Evolutionary conservation across 2,329 filamentous ascomycete genomes (phyloP), one percentile per base, ranked within the genome.

Genomic region (Penicillium janthinellum): DNA sequence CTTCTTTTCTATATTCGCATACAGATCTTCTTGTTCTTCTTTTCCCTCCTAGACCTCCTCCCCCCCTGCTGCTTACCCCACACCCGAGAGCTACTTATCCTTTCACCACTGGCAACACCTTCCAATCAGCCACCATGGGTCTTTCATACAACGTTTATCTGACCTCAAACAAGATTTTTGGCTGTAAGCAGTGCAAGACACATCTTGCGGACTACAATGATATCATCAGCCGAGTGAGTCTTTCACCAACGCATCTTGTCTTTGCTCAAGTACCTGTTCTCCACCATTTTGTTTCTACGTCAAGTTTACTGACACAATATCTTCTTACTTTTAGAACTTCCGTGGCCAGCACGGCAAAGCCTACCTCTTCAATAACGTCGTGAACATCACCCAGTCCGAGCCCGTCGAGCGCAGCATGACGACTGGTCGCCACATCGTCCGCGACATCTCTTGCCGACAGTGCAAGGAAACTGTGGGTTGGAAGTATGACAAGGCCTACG

Each of bases 401-500:
- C 86, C 94, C n/a, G 89, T 86, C 74, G 95, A 99, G 80, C 91
- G 95, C 66, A 96, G 90, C 80, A 99, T 99, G 95, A 99, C 95
- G 14, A 99, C 95, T 0, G 95, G 95, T 55, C 87, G 91, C 56
- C 95, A 99, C 78, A 84, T 98, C 58, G 95, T 99, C 50, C 89
- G 95, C 59, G 95, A 99, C 75, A 97, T 99, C 70, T 83, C 83
- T 59, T 99, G 95, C 81, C 86, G 90, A 59, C 91, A 96, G 77
- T 99, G 95, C 84, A 90, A 90, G 74, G 90, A 93, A 76, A 90
- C 89, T 34, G 95, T 99, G 55, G 95, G 95, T 38, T 99, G 95
- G 95, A 98, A 96, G 77, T 99, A 99, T 76, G 95, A 99, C 78
- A 96, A 96, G 81, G 95, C 95, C 1, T 98, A 90, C 75, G 95